Evolutionary conservation across 371 early-diverging fungal genomes (phyloP).

Genomic region (Rhizopus sp.): DNA sequence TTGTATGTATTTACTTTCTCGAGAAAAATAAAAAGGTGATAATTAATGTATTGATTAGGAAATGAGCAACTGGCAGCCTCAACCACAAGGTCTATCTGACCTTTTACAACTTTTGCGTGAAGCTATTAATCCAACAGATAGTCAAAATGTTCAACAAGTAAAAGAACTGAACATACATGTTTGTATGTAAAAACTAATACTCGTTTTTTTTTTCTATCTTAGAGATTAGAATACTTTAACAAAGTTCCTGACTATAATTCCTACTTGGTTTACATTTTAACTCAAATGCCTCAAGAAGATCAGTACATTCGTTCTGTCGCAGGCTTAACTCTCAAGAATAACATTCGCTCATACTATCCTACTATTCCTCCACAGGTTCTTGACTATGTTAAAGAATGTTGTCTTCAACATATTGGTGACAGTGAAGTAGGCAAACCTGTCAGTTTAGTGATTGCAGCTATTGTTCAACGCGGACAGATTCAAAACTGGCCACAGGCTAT

Average conservation of each 20-base stretch:
- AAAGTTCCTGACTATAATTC: conserved; percentile 87
- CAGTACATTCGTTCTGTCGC: conserved; percentile 77
- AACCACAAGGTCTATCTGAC: conserved; percentile 52
- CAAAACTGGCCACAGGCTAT: conserved; percentile 85
- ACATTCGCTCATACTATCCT: conserved; percentile 64
- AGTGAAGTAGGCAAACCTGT: conserved; percentile 71
- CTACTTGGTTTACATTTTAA: conserved; percentile 86
- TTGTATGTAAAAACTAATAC: no score
- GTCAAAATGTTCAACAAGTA: conserved; percentile 49
- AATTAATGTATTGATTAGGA: not conserved
- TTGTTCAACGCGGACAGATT: conserved; percentile 70
- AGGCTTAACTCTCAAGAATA: conserved; percentile 89
- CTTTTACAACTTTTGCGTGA: conserved; percentile 49
- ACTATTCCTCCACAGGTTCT: conserved; percentile 67
- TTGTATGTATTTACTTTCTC: not conserved
- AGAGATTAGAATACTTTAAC: conserved; percentile 85
- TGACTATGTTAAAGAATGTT: conserved; percentile 73
- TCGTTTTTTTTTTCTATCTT: conserved; percentile 8
- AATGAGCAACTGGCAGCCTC: conserved; percentile 55
- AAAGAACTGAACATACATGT: not conserved
- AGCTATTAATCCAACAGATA: conserved; percentile 48
- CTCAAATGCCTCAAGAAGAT: conserved; percentile 68
- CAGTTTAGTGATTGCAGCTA: conserved; percentile 76
- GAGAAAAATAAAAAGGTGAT: not conserved
- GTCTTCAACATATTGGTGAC: conserved; percentile 78